phyloP scores from a whole-genome alignment of 495 filamentous ascomycete genomes.

The Parmelia sp. region DNA sequence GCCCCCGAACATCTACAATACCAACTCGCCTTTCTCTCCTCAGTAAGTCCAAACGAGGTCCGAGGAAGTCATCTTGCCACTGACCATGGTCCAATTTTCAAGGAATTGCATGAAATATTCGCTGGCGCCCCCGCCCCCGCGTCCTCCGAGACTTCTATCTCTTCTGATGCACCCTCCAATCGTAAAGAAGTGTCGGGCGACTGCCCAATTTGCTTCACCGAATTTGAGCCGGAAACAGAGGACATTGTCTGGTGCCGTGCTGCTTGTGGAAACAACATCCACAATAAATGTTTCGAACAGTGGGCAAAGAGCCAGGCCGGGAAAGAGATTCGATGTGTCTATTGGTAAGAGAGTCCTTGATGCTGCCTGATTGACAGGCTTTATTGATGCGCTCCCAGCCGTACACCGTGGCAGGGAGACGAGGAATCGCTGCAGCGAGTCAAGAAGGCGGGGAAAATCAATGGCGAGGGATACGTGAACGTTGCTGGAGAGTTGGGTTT shows the following conservation, averaged over 20 bases:
- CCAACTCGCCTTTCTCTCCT: slow-evolving; percentile 63
- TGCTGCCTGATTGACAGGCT: not conserved
- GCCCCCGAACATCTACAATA: slow-evolving; percentile 59
- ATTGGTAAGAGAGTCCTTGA: slow-evolving; percentile 42
- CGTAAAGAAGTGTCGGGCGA: slow-evolving; percentile 63
- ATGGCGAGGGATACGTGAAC: slow-evolving; percentile 59
- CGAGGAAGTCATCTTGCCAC: not conserved
- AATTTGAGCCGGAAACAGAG: slow-evolving; percentile 53
- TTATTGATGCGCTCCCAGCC: slow-evolving; percentile 33
- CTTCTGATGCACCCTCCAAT: slow-evolving; percentile 33
- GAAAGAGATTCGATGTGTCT: slow-evolving; percentile 58
- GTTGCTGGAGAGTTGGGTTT: slow-evolving; percentile 58
- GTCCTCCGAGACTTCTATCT: slow-evolving; percentile 27
- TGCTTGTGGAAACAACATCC: slow-evolving; percentile 73
- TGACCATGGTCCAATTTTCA: not conserved
- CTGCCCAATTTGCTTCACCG: slow-evolving; percentile 73
- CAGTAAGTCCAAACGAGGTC: slow-evolving; percentile 30
- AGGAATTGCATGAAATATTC: slow-evolving; percentile 62
- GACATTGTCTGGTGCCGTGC: slow-evolving; percentile 64
- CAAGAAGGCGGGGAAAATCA: slow-evolving; percentile 35
- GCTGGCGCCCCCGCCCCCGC: slow-evolving; percentile 42
- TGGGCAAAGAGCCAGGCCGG: slow-evolving; percentile 55
- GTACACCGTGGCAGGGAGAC: slow-evolving; percentile 56
- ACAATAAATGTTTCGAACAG: slow-evolving; percentile 63
- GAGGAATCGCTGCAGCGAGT: slow-evolving; percentile 43